phyloP scores from a whole-genome alignment of 306 rosid species.

The Acmispon strigosus region DNA sequence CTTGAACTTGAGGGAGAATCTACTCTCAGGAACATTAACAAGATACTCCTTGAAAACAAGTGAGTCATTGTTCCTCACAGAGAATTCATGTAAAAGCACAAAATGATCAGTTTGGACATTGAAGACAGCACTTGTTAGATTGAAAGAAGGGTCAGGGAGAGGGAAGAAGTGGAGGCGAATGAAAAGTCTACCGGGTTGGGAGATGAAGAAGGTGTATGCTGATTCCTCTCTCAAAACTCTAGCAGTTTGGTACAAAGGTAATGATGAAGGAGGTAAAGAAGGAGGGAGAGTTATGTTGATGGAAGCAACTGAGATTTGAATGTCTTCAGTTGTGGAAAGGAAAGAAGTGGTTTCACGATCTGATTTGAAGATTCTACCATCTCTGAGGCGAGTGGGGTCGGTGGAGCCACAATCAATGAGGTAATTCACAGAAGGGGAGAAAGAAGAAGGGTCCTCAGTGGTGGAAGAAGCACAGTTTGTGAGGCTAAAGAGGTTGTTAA shows the following conservation, averaged over 20 bases:
- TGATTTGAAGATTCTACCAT: constrained; percentile 69
- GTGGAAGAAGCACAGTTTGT: constrained; percentile 6
- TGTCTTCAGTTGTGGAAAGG: constrained; percentile 50
- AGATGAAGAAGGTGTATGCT: constrained; percentile 49
- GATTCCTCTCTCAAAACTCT: constrained; percentile 53
- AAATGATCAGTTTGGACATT: constrained; percentile 38
- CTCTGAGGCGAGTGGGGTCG: constrained; percentile 30
- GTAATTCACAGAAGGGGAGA: constrained; percentile 49
- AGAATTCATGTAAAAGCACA: constrained; percentile 60
- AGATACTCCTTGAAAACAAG: constrained; percentile 60
- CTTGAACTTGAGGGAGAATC: constrained; percentile 55
- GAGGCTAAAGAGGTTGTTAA: background rate
- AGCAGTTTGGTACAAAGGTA: constrained; percentile 44
- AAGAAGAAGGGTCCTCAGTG: background rate
- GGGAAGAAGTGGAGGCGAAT: constrained; percentile 81
- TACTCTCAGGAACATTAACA: constrained; percentile 28
- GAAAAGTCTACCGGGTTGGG: constrained; percentile 55
- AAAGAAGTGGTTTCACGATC: constrained; percentile 60
- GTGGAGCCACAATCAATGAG: constrained; percentile 74
- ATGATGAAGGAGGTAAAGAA: constrained; percentile 26
- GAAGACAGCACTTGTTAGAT: constrained; percentile 52
- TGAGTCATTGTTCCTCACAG: constrained; percentile 21
- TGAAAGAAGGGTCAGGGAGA: constrained; percentile 35
- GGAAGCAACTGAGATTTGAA: constrained; percentile 36
- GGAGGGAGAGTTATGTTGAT: constrained; percentile 21